Conservation (phyloP, 2,329 filamentous ascomycete genomes). For the Byssochlamys sp. region DNA sequence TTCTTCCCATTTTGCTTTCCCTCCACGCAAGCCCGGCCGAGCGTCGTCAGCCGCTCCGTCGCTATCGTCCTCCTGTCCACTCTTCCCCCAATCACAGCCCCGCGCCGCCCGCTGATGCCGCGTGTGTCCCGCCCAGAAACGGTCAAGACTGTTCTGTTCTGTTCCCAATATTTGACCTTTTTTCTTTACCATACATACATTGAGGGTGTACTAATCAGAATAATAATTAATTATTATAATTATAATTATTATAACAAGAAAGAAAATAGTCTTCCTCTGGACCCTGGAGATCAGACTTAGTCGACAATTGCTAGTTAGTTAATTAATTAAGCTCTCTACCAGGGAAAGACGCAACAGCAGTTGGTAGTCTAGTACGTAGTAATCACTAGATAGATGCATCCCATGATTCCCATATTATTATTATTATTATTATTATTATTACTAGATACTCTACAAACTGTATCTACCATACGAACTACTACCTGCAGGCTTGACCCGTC, state of each 20-base stretch:
- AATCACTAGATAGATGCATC: too few species aligned
- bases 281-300: background rate
- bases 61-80: constrained; percentile 11
- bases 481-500: background rate
- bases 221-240: too few species aligned
- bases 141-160: background rate
- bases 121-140: constrained; percentile 14
- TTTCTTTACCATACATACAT: too few species aligned
- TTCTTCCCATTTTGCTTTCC: background rate
- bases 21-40: constrained; percentile 11
- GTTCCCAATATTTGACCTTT: background rate
- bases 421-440: too few species aligned
- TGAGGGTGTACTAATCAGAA: too few species aligned
- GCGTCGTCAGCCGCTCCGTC: constrained; percentile 26
- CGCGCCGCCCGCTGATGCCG: constrained; percentile 23
- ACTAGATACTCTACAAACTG: background rate
- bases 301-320: too few species aligned
- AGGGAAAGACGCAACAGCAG: too few species aligned
- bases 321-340: too few species aligned
- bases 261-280: background rate
- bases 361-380: too few species aligned
- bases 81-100: constrained; percentile 23
- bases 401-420: too few species aligned
- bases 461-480: background rate
- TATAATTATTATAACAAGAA: too few species aligned